Evolutionary conservation across 805 yeast species (phyloP).

Genomic region (Candida insectorum): DNA sequence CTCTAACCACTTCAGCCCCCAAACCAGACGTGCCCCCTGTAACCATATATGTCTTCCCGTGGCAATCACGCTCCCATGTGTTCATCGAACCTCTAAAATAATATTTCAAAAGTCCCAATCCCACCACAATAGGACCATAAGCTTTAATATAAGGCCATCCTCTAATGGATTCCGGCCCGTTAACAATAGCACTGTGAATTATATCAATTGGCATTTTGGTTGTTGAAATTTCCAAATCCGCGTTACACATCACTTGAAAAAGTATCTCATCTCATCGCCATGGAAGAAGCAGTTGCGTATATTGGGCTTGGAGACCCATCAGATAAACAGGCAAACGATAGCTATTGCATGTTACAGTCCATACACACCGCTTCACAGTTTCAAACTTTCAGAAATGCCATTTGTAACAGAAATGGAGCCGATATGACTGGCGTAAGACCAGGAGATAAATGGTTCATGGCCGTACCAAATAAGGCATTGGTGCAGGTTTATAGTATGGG

Average conservation of each 20-base stretch:
- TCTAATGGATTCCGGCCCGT: conserved; percentile 77
- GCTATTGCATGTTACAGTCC: conserved; percentile 40
- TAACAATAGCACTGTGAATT: conserved; percentile 59
- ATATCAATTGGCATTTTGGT: conserved; percentile 86
- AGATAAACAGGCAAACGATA: conserved; percentile 44
- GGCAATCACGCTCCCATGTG: conserved; percentile 90
- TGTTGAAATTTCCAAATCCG: not conserved
- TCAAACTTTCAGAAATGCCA: conserved; percentile 52
- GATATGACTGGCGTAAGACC: conserved; percentile 43
- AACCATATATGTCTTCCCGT: conserved; percentile 78
- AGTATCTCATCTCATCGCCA: conserved; percentile 15
- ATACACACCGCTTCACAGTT: conserved; percentile 46
- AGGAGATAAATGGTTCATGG: conserved; percentile 57
- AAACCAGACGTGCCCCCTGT: conserved; percentile 96
- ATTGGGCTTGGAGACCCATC: conserved; percentile 41
- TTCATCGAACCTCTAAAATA: conserved; percentile 78
- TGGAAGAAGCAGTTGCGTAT: conserved; percentile 53
- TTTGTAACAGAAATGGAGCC: conserved; percentile 44
- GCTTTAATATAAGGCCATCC: conserved; percentile 59
- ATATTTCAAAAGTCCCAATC: conserved; percentile 53
- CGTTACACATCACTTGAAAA: not conserved
- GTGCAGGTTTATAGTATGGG: conserved; percentile 71
- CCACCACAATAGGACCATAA: conserved; percentile 54
- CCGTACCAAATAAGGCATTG: conserved; percentile 69
- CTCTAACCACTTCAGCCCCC: conserved; percentile 73